Evolutionary conservation across 208 protist species (phyloP).

Genomic region (Leishmania major): DNA sequence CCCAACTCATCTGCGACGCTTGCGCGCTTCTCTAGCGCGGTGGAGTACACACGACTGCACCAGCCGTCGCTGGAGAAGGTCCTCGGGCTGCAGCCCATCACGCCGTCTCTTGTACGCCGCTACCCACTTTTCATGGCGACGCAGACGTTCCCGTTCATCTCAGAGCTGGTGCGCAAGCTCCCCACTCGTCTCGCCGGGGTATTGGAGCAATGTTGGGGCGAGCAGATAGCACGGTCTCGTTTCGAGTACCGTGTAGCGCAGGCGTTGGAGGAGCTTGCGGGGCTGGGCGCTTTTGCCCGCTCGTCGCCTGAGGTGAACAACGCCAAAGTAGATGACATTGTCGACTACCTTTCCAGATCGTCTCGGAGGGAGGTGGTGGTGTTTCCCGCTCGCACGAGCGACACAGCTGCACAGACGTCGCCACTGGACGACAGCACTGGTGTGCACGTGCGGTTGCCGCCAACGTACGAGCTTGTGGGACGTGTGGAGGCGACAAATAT

Average conservation of each 20-base stretch:
- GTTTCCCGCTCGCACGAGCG: slow-evolving; percentile 14
- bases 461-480: slow-evolving; percentile 73
- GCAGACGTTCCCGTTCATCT: slow-evolving; percentile 59
- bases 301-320: slow-evolving; percentile 27
- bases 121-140: slow-evolving; percentile 68
- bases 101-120: slow-evolving; percentile 63
- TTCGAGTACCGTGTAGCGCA: slow-evolving; percentile 70
- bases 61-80: slow-evolving; percentile 48
- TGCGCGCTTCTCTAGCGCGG: slow-evolving; percentile 50
- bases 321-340: slow-evolving; percentile 36
- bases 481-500: slow-evolving; percentile 44
- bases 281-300: slow-evolving; percentile 64
- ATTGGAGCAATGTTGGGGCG: slow-evolving; percentile 62
- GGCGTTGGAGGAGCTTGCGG: slow-evolving; percentile 55
- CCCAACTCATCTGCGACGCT: slow-evolving; percentile 75
- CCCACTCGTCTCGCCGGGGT: slow-evolving; percentile 45
- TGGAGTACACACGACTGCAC: slow-evolving; percentile 35
- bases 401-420: not conserved
- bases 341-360: slow-evolving; percentile 26
- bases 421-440: not conserved
- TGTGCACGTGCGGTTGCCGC: slow-evolving; percentile 54
- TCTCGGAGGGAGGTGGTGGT: slow-evolving; percentile 31
- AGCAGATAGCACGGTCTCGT: slow-evolving; percentile 44
- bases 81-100: slow-evolving; percentile 62
- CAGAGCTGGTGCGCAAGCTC: slow-evolving; percentile 46